phyloP scores from a whole-genome alignment of 495 filamentous ascomycete species.

The Thermochaetoides thermophila region DNA sequence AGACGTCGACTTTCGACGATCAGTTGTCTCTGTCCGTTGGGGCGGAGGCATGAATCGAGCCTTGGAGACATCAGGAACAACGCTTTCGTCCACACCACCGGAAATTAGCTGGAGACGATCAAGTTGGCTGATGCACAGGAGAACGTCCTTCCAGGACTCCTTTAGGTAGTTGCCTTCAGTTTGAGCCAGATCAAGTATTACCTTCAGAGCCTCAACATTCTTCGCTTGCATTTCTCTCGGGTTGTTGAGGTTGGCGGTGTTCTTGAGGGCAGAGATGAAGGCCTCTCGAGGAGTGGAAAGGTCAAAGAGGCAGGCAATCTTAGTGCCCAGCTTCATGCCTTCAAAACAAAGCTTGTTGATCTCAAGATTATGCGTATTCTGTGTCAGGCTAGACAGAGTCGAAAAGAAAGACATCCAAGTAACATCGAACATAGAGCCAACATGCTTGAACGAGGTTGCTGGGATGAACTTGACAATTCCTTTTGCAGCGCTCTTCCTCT shows the following conservation, averaged over 20 bases:
- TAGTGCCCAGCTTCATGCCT: slow-evolving; percentile 82
- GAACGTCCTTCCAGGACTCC: slow-evolving; percentile 84
- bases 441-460: slow-evolving; percentile 83
- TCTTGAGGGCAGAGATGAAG: slow-evolving; percentile 85
- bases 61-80: slow-evolving; percentile 84
- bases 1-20: slow-evolving; percentile 53
- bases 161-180: slow-evolving; percentile 82
- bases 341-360: slow-evolving; percentile 86
- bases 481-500: slow-evolving; percentile 59
- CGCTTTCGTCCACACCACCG: slow-evolving; percentile 81
- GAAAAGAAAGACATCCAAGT: slow-evolving; percentile 99
- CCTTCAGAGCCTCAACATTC: slow-evolving; percentile 87
- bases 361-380: slow-evolving; percentile 81
- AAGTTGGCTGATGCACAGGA: slow-evolving; percentile 91
- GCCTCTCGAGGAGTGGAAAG: slow-evolving; percentile 79
- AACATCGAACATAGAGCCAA: slow-evolving; percentile 97
- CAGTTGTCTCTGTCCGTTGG: slow-evolving; percentile 26
- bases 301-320: slow-evolving; percentile 86
- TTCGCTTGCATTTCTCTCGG: slow-evolving; percentile 89
- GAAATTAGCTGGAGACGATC: slow-evolving; percentile 93
- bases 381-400: slow-evolving; percentile 76
- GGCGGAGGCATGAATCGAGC: slow-evolving; percentile 50
- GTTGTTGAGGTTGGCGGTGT: slow-evolving; percentile 91
- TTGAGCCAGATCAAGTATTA: slow-evolving; percentile 77
- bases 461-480: slow-evolving; percentile 68